Base-by-base conservation (phyloP, 2,329 filamentous ascomycete species). In the Penicillium hesseltinei region DNA sequence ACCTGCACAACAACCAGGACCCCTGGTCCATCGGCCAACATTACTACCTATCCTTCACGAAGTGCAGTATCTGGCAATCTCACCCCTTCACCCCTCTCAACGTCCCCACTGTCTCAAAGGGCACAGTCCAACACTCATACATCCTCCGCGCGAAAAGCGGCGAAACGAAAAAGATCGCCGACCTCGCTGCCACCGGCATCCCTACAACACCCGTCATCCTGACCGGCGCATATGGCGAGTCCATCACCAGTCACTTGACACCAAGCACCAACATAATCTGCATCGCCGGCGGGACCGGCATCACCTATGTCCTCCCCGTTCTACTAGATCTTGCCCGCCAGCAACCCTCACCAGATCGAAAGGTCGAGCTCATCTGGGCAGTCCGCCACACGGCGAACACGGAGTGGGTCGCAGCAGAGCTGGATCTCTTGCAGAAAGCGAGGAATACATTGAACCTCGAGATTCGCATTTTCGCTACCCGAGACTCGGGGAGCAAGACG, bases 31-130 rank as follows among this genome's bases (percentile, higher is more conserved):
- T 88, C 13, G 88, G 88, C 10, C 85, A 90, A 71, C 88, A 91
- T 67, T 90, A 88, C 70, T 90, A 85, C 65, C 76, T 90, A 17
- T 88, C 82, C 69, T 90, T 91, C 65, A 78, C 85, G 0, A 81
- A 86, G 59, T 77, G 84, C 33, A 87, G 81, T 64, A 81, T 90
- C 64, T 90, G 87, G 86, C 87, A 91, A 71, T 85, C 85, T 0
- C 88, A 91, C 65, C 88, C 88, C 0, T 88, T 90, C 67, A 90
- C 87, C 0, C 84, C 86, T 0, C 75, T 86, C 9, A 85, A 81
- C 53, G 69, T 82, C 0, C 85, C 84, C 0, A 64, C 73, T 7
- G 69, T 77, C 0, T 66, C 70, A 21, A 69, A 59, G 5, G 58
- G 56, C 11, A 59, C 46, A 25, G 59, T 61, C 4, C 59, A 57